Evolutionary conservation across 768 basidiomycete genomes (phyloP).

Genomic region (Boletus rufocinnamomeus): DNA sequence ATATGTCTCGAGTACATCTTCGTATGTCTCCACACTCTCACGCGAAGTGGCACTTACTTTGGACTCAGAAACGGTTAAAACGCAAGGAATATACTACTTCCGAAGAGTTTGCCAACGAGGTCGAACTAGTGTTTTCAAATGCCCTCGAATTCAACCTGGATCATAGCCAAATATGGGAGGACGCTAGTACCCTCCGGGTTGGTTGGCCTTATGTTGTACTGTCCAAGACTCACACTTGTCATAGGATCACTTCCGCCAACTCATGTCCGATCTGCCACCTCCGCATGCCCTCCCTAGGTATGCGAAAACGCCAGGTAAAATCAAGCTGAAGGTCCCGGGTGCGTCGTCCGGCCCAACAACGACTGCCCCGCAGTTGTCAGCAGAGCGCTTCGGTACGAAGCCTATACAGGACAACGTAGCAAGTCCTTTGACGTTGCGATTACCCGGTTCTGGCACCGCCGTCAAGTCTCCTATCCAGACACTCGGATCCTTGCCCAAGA

Average conservation of each 20-base stretch:
- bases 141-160: conserved; percentile 89
- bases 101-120: conserved; percentile 78
- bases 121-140: conserved; percentile 89
- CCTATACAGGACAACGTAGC: conserved; percentile 18
- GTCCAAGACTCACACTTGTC: conserved; percentile 13
- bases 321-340: conserved; percentile 68
- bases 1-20: conserved; percentile 77
- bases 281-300: conserved; percentile 68
- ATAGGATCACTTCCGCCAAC: conserved; percentile 70
- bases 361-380: conserved; percentile 13
- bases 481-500: conserved; percentile 22
- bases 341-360: conserved; percentile 28
- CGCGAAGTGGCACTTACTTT: conserved; percentile 2
- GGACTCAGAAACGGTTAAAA: conserved; percentile 71
- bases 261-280: conserved; percentile 77
- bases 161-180: conserved; percentile 80
- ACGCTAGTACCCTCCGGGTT: conserved; percentile 68
- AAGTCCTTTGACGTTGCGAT: conserved; percentile 24
- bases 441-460: conserved; percentile 23
- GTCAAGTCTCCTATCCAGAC: conserved; percentile 28
- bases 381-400: conserved; percentile 19
- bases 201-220: conserved; percentile 21
- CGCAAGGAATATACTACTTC: conserved; percentile 72
- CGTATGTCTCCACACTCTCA: conserved; percentile 46
- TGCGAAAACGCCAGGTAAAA: conserved; percentile 57